Evolutionary conservation across 352 stramenopile species (phyloP), one percentile per base, ranked within the genome.

Genomic region (Pythium chondricola): DNA sequence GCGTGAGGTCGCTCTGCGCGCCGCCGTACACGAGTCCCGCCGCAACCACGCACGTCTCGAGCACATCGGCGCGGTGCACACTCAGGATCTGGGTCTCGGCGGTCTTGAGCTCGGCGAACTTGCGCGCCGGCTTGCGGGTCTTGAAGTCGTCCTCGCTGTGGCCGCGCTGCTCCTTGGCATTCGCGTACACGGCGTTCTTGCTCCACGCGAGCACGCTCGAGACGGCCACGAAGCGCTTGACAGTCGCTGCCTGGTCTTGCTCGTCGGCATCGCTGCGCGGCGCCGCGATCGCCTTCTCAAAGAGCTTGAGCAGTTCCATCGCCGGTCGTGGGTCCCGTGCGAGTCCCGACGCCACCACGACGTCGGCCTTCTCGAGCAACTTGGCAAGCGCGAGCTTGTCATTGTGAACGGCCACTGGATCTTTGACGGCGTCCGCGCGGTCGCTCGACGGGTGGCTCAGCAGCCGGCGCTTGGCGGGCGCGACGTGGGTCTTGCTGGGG

Each of bases 71-170:
- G 8, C 71, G 78, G 20, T 74, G 53, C 4, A 83, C 76, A 8
- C 75, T 88, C 36, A 94, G 51, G 21, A 93, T 81, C 48, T 93
- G 85, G 8, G 85, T 92, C 63, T 95, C 85, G 20, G 64, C 57
- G 10, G 76, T 86, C 59, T 93, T 93, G 37, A 92, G 70, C 17
- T 89, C 74, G 30, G 74, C 59, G 52, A 79, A 93, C 45, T 73
- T 74, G 16, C 68, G 63, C 14, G 77, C 70, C 6, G 82, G 79
- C 33, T 88, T 88, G 43, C 84, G 66, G 16, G 67, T 74, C 49
- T 89, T 90, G 64, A 93, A 95, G 33, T 73, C 67, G 50, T 85
- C 71, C 64, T 93, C 84, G 1, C 63, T 57, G 46, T 92, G 77
- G 10, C 67, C 65, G 37, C 26, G 58, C 43, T 31, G 39, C 11